These are phyloP conservation scores for Gardenia jasminoides DNA, from an alignment of 257 asterid species.

Conservation along the genomic window DNA sequence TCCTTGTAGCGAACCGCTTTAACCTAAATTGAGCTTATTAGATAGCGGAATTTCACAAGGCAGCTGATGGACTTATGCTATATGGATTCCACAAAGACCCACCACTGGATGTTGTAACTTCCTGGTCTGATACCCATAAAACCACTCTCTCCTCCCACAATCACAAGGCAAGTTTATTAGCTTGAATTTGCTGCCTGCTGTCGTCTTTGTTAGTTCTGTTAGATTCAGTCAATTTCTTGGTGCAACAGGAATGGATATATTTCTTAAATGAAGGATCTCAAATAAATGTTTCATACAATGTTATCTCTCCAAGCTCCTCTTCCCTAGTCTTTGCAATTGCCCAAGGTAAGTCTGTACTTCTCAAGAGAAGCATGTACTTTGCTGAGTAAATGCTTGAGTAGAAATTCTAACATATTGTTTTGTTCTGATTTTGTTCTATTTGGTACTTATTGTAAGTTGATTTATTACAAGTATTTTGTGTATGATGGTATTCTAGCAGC, in stretches of 20 bases:
- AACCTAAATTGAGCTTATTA: slow-evolving; percentile 32
- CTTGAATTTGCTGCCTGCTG: slow-evolving; percentile 14
- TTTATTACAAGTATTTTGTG: background rate
- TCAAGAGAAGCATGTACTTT: background rate
- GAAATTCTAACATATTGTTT: background rate
- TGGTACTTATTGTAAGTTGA: background rate
- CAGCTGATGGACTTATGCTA: slow-evolving; percentile 41
- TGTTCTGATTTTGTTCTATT: background rate
- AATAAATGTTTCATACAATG: slow-evolving; percentile 51
- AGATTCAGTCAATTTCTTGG: slow-evolving; percentile 12
- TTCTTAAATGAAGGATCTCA: slow-evolving; percentile 77
- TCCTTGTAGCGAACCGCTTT: slow-evolving; percentile 5
- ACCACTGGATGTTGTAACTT: slow-evolving; percentile 44
- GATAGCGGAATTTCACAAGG: slow-evolving; percentile 53
- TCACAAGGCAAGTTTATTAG: slow-evolving; percentile 56
- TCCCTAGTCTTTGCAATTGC: slow-evolving; percentile 60
- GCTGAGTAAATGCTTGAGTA: too few relatives aligned
- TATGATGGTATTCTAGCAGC: background rate
- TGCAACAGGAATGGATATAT: slow-evolving; percentile 72
- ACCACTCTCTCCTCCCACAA: slow-evolving; percentile 42
- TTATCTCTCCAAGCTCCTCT: slow-evolving; percentile 40
- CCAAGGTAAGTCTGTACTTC: slow-evolving; percentile 48
- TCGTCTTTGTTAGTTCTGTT: slow-evolving; percentile 9
- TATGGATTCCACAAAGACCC: slow-evolving; percentile 63
- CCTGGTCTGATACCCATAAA: slow-evolving; percentile 65